Evolutionary conservation across 768 basidiomycete genomes (phyloP), one percentile per base, ranked within the genome.

Genomic region (Suillus tomentosus): DNA sequence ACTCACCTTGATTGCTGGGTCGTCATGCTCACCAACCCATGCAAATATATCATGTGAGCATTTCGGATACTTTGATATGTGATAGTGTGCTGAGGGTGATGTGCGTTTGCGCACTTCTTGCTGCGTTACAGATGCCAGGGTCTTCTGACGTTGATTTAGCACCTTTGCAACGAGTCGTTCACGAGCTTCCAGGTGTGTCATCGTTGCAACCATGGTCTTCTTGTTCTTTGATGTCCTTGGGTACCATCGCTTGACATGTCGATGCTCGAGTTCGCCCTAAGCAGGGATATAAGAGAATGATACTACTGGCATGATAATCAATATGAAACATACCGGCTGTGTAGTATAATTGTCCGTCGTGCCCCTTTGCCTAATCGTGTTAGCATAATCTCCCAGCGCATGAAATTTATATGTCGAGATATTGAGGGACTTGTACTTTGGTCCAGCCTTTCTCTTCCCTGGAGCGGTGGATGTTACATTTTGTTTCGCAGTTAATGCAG

Each of bases 261-360:
- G 62, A 62, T 83, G 80, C 59, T 79, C 72, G 0, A 75, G 70
- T 66, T 82, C 80, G 3, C 79, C 76, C 80, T 81, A 37, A 47
- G 31, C 8, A 60, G 22, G 1, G 3, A 45, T 47, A 45, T 48
- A 47, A 22, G 45, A n/a, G n/a, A 45, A n/a, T 11, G 19, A 45
- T 22, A 47, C n/a, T 11, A 22, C n/a, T n/a, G n/a, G n/a, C n/a
- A n/a, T n/a, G n/a, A 13, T 47, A 13, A n/a, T 60, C 31, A 14
- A 60, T 11, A 2, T 47, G 27, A 34, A 67, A 65, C 66, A 11
- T 66, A 80, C 47, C 3, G 45, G 42, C 53, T 77, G 73, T 1
- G 78, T 80, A 1, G 77, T 73, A 65, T 76, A 80, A 13, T 64
- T 67, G 58, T 81, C 78, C 4, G 73, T 76, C 9, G 77, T 76